Evolutionary conservation across 495 filamentous ascomycete species (phyloP), one percentile per base, ranked within the genome.

Genomic region (Rostrohypoxylon terebratum): DNA sequence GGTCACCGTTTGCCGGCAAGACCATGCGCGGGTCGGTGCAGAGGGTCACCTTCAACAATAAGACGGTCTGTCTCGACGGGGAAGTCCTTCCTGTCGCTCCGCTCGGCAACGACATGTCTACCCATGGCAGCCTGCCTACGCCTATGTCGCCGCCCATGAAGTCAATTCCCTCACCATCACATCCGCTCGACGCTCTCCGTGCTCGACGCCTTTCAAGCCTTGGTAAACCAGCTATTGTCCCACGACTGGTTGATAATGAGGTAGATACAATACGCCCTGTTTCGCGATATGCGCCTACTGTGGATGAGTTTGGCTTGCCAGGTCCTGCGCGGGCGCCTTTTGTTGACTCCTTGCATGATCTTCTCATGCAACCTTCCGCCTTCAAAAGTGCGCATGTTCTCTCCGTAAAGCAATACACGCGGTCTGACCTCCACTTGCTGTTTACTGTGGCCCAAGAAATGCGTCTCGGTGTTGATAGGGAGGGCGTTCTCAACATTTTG

Each of bases 401-500:
- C 21, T 97, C 94, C 18, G 96, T 98, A 63, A 90, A 90, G 74
- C 91, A 97, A 79, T 97, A 97, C 85, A 89, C 82, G 51, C 90
- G 94, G 18, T 83, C 90, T 28, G 94, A 99, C 72, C 85, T 99
- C 44, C 96, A 98, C 79, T 83, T 94, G 51, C 89, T 99, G 47
- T 98, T 99, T 86, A 94, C 93, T 18, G 93, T 99, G 45, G 96
- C 96, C 0, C 92, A 96, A 77, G 96, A 98, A 80, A 97, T 98
- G 93, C 91, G 94, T 16, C 86, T 97, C 16, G 94, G 93, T 55
- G 96, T 97, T 21, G 90, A 97, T 79, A 90, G 94, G 38, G 90
- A 97, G 73, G 96, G 96, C 61, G 90, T 95, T 28, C 87, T 99
- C 68, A 90, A 94, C 68, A 85, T 97, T 57, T 88, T 99, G 59